Base-by-base conservation (phyloP, 768 basidiomycete species). In the Xanthoconium purpureum region DNA sequence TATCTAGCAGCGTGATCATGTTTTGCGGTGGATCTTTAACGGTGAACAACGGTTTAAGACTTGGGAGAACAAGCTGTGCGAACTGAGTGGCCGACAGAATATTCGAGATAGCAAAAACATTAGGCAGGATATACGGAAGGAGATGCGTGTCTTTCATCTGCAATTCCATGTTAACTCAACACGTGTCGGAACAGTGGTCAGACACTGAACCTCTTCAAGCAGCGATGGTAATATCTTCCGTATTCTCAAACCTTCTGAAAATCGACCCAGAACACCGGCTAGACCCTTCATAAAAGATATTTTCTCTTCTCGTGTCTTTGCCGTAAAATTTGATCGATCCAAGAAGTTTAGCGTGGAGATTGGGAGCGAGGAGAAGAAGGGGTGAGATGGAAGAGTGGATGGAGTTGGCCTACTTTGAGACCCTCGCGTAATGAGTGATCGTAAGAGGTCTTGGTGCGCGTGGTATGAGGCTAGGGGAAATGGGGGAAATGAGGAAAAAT, bases 11-110 rank as follows among this genome's bases (percentile, higher is more conserved):
- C 0, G 94, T 94, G 49, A 98, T 72, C 91, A 98, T 96, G 61
- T 95, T 97, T 72, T 98, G 95, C 0, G 96, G 95, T 17, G 97
- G 96, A 64, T 99, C 97, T 69, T 90, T 94, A 66, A 98, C 76
- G 0, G 77, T 78, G 60, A 99, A 99, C 17, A 99, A 73, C 0
- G 95, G 96, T 66, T 89, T 94, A 36, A 98, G 78, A 63, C 86
- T 89, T 1, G 94, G 93, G 5, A 98, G 76, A 3, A 98, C 94
- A 52, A 81, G 76, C 17, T 78, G 76, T 0, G 88, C 87, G 66
- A 99, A 99, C 65, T 95, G 93, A 14, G 79, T 66, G 6, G 91
- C 81, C 7, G 89, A 84, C 47, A 98, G 75, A 24, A 85, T 78
- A 56, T 80, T 83, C 20, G 93, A 85, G 55, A 99, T 98, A 47